A percentile compares a stretch with the other conserved stretches of the same genome.
phyloP scores from a whole-genome alignment of 139 green algal genomes.

The Bryopsis sp. region DNA sequence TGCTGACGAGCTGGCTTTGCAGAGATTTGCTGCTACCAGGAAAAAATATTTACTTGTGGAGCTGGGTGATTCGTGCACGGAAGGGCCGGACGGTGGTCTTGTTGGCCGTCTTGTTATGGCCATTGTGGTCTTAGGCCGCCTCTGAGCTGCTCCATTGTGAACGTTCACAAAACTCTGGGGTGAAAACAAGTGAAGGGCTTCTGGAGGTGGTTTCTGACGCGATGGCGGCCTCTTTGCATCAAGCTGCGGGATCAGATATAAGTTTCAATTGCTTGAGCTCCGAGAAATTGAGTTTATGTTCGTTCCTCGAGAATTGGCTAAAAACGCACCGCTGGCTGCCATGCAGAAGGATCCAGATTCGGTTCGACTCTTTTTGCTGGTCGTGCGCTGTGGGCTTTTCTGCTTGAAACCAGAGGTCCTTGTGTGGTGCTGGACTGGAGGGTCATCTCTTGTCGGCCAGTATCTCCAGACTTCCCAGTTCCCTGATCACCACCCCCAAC shows the following conservation, averaged over 20 bases:
- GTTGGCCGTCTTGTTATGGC: conserved; percentile 8
- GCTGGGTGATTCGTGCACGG: background rate
- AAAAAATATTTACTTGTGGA: background rate
- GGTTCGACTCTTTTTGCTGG: background rate
- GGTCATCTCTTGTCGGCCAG: too few species aligned
- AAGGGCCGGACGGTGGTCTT: conserved; percentile 12
- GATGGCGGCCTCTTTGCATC: conserved; percentile 33
- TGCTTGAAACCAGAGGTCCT: background rate
- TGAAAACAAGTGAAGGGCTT: conserved; percentile 44
- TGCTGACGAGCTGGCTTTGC: background rate
- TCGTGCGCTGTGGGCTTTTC: background rate
- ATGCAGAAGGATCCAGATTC: background rate
- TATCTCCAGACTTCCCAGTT: too few species aligned
- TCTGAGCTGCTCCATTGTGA: background rate
- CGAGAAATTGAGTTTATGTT: too few species aligned
- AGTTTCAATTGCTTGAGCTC: too few species aligned
- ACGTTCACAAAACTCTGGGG: conserved; percentile 22
- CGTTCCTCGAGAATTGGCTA: too few species aligned
- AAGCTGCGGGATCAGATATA: background rate
- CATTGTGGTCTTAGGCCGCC: conserved; percentile 28
- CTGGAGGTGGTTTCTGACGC: conserved; percentile 36
- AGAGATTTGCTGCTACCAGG: background rate
- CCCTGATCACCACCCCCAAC: too few species aligned
- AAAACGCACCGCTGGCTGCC: too few species aligned
- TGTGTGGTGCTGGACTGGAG: too few species aligned